Percentiles rank a stretch among this genome's conserved stretches.
Evolutionary conservation across 495 filamentous ascomycete species (phyloP).

Genomic region (Aspergillus kassunensis): DNA sequence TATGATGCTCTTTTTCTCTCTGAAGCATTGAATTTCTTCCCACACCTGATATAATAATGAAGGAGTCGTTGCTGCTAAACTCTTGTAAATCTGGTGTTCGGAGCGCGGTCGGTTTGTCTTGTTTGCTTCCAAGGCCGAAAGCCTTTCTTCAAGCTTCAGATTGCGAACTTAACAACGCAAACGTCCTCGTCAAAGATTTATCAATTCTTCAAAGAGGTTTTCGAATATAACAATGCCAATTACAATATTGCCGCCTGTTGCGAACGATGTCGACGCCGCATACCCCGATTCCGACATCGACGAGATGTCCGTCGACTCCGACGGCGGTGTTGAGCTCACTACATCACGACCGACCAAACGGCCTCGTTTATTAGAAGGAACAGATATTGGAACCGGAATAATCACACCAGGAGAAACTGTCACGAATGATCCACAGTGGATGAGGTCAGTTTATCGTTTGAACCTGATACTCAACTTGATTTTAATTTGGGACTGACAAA

Average conservation of each 20-base stretch:
- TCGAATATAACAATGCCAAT: slow-evolving; percentile 61
- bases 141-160: slow-evolving; percentile 12
- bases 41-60: too few relatives aligned
- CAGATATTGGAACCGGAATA: slow-evolving; percentile 45
- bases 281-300: slow-evolving; percentile 33
- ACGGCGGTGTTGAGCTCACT: slow-evolving; percentile 59
- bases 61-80: too few relatives aligned
- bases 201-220: neutral
- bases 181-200: neutral
- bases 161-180: neutral
- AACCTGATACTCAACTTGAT: neutral
- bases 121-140: slow-evolving; percentile 18
- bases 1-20: neutral
- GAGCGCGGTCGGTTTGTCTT: slow-evolving; percentile 18
- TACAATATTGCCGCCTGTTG: slow-evolving; percentile 66
- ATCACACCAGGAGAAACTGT: slow-evolving; percentile 89
- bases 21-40: too few relatives aligned
- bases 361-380: slow-evolving; percentile 26
- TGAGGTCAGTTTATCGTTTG: slow-evolving; percentile 54
- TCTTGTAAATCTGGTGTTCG: neutral
- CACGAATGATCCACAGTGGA: slow-evolving; percentile 92
- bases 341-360: slow-evolving; percentile 39
- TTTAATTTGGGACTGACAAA: neutral
- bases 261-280: slow-evolving; percentile 31
- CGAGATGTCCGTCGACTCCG: slow-evolving; percentile 52